Evolutionary conservation across 2,329 filamentous ascomycete species (phyloP).

Genomic region (Achaetomium macrosporum): DNA sequence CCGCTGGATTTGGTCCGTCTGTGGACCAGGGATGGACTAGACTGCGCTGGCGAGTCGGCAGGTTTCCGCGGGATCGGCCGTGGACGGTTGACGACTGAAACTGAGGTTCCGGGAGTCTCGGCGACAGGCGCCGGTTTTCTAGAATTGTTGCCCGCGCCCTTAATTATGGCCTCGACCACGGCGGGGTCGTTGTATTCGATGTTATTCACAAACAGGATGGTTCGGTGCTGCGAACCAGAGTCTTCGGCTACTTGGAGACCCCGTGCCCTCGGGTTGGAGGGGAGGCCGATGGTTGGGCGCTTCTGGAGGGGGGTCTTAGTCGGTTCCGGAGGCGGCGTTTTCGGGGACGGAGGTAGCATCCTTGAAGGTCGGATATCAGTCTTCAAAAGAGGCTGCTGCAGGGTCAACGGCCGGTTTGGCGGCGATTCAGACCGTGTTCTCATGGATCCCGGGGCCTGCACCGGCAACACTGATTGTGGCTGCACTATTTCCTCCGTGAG

Average conservation of each 20-base stretch:
- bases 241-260: slow-evolving; percentile 31
- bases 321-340: slow-evolving; percentile 30
- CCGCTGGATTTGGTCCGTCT: slow-evolving; percentile 46
- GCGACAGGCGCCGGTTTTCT: slow-evolving; percentile 20
- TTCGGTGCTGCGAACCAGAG: slow-evolving; percentile 34
- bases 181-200: slow-evolving; percentile 50
- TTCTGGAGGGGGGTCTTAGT: slow-evolving; percentile 38
- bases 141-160: slow-evolving; percentile 35
- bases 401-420: slow-evolving; percentile 8
- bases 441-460: background rate
- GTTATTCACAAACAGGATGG: slow-evolving; percentile 51
- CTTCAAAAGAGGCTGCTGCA: slow-evolving; percentile 9
- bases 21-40: slow-evolving; percentile 35
- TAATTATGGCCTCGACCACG: slow-evolving; percentile 44
- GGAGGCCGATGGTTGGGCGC: slow-evolving; percentile 42
- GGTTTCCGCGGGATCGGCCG: slow-evolving; percentile 49
- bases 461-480: background rate
- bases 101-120: slow-evolving; percentile 20
- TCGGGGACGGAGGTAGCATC: slow-evolving; percentile 26
- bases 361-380: slow-evolving; percentile 30
- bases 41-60: slow-evolving; percentile 42
- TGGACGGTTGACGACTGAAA: slow-evolving; percentile 48
- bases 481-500: slow-evolving; percentile 15
- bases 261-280: slow-evolving; percentile 41
- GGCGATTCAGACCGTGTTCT: background rate